Percentiles rank a stretch among this genome's conserved stretches.
Conservation (phyloP, 2,329 filamentous ascomycete species). For the Alternaria gansuensis region DNA sequence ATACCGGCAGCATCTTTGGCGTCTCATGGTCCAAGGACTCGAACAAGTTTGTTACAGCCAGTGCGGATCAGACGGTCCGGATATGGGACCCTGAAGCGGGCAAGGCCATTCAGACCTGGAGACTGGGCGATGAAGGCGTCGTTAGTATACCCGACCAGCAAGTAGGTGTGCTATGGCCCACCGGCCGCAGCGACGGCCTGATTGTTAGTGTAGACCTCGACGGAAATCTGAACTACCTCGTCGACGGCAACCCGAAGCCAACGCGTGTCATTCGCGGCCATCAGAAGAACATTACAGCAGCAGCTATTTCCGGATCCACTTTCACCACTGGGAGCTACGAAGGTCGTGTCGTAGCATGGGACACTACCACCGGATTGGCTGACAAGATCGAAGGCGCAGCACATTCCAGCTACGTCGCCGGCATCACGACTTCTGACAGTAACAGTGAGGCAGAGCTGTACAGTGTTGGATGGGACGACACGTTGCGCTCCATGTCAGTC, state of each 20-base stretch:
- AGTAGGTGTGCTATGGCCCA: conserved; percentile 90
- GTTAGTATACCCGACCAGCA: conserved; percentile 85
- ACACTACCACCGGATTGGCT: conserved; percentile 73
- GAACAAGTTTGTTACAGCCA: conserved; percentile 86
- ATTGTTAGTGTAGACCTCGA: conserved; percentile 89
- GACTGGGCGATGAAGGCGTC: conserved; percentile 76
- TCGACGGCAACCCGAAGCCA: conserved; percentile 74
- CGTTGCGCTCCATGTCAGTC: conserved; percentile 79
- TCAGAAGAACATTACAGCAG: conserved; percentile 86
- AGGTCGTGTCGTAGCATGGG: conserved; percentile 85
- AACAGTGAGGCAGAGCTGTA: conserved; percentile 66
- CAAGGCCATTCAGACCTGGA: conserved; percentile 82
- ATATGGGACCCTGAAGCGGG: conserved; percentile 90
- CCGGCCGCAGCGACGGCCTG: conserved; percentile 81
- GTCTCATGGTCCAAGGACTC: conserved; percentile 91
- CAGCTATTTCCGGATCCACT: conserved; percentile 69
- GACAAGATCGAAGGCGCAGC: conserved; percentile 78
- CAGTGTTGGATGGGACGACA: conserved; percentile 94
- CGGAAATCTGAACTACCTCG: conserved; percentile 89
- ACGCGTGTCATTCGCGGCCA: conserved; percentile 82
- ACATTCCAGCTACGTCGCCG: conserved; percentile 86
- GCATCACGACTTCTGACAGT: conserved; percentile 66
- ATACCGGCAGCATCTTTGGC: conserved; percentile 91
- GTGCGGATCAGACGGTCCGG: conserved; percentile 92
- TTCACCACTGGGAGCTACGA: conserved; percentile 94